Base-by-base conservation (phyloP, 2,329 filamentous ascomycete genomes). In the Hortaea werneckii region DNA sequence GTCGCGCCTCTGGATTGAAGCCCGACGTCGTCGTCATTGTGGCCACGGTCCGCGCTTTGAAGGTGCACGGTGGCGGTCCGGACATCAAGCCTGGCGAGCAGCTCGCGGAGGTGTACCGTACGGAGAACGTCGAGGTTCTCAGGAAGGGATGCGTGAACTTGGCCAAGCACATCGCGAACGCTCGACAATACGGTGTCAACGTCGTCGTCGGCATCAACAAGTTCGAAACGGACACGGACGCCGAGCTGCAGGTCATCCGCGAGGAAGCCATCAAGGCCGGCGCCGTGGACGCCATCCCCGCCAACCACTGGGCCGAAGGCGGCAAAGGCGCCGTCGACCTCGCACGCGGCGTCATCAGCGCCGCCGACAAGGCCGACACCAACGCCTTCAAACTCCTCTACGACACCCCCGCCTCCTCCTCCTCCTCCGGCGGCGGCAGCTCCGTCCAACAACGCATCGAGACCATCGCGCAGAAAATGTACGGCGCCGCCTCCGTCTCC, bases 191-290 rank as follows among this genome's bases (percentile, higher is more conserved):
- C 60, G 92, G 92, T 37, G 79, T 95, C 13, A 90, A 92, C 5
- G 90, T 98, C 5, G 84, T 98, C 11, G 90, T 98, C 10, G 92
- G 90, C 43, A 92, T 98, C 74, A 98, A 98, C 76, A 87, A 85
- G 67, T 95, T 98, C 66, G 78, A 85, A 50, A 95, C 88, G 5
- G 92, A 98, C 63, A 95, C 89, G 2, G 83, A 90, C 10, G 89
- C 89, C 44, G 92, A 98, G 65, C 83, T 95, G 50, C 79, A 83
- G 34, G 84, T 92, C 51, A 81, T 98, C 56, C 83, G 85, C 47
- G 88, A 96, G 65, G 90, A 95, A 65, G 83, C 92, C 40, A 79
- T 95, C 51, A 81, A 87, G 41, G 92, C 92, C 4, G 92, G 92
- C 47, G 92, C 92, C 11, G 87, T 94, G 64, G 89, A 95, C 62